Evolutionary conservation across 169 alveolate species (phyloP).

Genomic region (Theileria annulata): DNA sequence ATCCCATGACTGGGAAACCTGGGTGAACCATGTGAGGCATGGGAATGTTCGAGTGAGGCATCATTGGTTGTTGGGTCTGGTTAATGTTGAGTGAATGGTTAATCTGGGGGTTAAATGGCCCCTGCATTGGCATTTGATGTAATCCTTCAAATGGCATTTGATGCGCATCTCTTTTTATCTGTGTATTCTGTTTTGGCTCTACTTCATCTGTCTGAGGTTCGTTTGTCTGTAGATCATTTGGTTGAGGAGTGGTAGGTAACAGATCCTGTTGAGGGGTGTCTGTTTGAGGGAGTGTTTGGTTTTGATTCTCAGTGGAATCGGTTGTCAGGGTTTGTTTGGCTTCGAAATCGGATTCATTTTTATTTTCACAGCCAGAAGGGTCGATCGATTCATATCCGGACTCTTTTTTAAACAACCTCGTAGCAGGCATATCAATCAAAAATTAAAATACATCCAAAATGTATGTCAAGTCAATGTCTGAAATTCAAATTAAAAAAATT

Average conservation of each 20-base stretch:
- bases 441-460: background rate
- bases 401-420: conserved; percentile 1
- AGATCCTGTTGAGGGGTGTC: background rate
- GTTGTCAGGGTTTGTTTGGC: background rate
- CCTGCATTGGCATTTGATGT: background rate
- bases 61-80: conserved; percentile 10
- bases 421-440: conserved; percentile 12
- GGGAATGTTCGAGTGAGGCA: conserved; percentile 1
- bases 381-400: conserved; percentile 8
- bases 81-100: background rate
- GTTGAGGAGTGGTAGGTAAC: background rate
- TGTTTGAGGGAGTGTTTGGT: background rate
- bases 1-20: conserved; percentile 22
- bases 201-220: background rate
- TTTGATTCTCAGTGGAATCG: background rate
- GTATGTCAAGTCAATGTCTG: background rate
- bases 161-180: background rate
- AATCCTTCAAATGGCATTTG: background rate
- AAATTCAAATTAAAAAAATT: background rate
- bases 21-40: conserved; percentile 6
- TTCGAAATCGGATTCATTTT: background rate
- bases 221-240: background rate
- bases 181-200: background rate
- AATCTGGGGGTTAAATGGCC: background rate
- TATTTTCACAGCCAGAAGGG: background rate